These are phyloP conservation scores for Saccharomycopsis crataegensis DNA, from an alignment of 1,139 yeast genomes.

Conservation along the genomic window DNA sequence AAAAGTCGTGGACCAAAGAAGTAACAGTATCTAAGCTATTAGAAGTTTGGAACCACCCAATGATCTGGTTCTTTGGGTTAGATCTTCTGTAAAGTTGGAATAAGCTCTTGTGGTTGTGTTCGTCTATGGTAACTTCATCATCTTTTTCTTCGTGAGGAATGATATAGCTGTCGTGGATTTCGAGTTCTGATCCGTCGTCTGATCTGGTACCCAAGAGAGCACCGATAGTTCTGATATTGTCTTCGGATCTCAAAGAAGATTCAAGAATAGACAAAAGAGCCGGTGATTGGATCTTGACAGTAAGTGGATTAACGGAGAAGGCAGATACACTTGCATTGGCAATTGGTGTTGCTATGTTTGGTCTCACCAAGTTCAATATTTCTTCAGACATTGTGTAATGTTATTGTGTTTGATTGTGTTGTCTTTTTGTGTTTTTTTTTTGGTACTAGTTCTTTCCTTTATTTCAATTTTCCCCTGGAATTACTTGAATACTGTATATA, in stretches of 20 bases:
- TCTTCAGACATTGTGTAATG: slow-evolving; percentile 20
- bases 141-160: slow-evolving; percentile 82
- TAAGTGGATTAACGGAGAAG: slow-evolving; percentile 42
- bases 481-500: no score
- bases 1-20: slow-evolving; percentile 81
- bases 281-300: slow-evolving; percentile 54
- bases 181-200: slow-evolving; percentile 78
- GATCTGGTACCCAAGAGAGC: slow-evolving; percentile 76
- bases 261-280: slow-evolving; percentile 69
- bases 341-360: slow-evolving; percentile 17
- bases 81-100: slow-evolving; percentile 71
- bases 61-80: slow-evolving; percentile 69
- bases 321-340: slow-evolving; percentile 27
- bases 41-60: slow-evolving; percentile 85
- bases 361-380: slow-evolving; percentile 17
- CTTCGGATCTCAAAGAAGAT: slow-evolving; percentile 42
- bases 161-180: slow-evolving; percentile 69
- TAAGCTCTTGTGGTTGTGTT: slow-evolving; percentile 63
- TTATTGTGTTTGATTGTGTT: no score
- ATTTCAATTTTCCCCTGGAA: no score
- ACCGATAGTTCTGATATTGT: slow-evolving; percentile 64
- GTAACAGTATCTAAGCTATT: slow-evolving; percentile 63
- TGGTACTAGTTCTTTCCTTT: background rate
- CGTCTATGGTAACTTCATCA: slow-evolving; percentile 66
- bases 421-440: no score